phyloP scores from a whole-genome alignment of 108 stramenopile genomes.

The Skeletonema costatum region DNA sequence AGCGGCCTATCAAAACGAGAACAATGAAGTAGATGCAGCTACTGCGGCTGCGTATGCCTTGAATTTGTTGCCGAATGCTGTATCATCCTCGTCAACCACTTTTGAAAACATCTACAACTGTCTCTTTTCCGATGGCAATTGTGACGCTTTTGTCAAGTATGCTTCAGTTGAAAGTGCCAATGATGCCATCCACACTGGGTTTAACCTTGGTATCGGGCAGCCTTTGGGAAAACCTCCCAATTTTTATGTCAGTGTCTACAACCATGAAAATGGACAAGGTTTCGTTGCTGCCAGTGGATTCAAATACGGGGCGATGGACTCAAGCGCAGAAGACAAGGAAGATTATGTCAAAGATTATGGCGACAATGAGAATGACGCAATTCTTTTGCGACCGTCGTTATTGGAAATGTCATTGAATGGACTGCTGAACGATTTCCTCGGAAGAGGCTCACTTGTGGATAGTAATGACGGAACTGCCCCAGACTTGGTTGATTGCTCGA shows the following conservation, averaged over 20 bases:
- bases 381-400: conserved; percentile 64
- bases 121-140: conserved; percentile 71
- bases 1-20: conserved; percentile 66
- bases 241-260: conserved; percentile 79
- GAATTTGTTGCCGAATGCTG: conserved; percentile 56
- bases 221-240: conserved; percentile 70
- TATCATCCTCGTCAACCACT: conserved; percentile 55
- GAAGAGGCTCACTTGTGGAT: conserved; percentile 51
- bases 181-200: conserved; percentile 55
- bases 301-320: conserved; percentile 55
- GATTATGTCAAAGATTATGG: conserved; percentile 62
- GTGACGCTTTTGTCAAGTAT: conserved; percentile 61
- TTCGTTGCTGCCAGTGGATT: conserved; percentile 70
- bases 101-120: conserved; percentile 62
- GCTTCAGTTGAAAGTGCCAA: conserved; percentile 63
- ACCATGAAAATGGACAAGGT: conserved; percentile 71
- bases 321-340: conserved; percentile 49
- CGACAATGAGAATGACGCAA: conserved; percentile 53
- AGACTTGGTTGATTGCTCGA: conserved; percentile 46
- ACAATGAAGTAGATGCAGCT: conserved; percentile 68
- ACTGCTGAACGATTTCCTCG: conserved; percentile 74
- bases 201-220: conserved; percentile 51
- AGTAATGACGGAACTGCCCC: conserved; percentile 16
- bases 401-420: conserved; percentile 71
- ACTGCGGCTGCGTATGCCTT: conserved; percentile 64